Percentiles rank a stretch among this genome's conserved stretches.
Evolutionary conservation across 140 eudicot genomes (phyloP).

Genomic region (Flaveria floridana): DNA sequence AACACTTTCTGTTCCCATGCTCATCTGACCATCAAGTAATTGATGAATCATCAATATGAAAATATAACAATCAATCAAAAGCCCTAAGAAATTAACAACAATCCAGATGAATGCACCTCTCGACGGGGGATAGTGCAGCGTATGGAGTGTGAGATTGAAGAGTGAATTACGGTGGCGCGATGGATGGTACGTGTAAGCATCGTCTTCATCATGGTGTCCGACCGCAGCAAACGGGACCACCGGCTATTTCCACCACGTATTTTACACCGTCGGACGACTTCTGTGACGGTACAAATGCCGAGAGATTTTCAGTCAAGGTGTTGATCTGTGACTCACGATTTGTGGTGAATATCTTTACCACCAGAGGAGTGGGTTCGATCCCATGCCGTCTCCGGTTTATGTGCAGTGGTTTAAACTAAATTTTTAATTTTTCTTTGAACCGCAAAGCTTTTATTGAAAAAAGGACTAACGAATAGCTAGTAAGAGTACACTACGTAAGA

Average conservation of each 20-base stretch:
- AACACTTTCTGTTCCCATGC: slow-evolving; percentile 55
- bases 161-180: not conserved
- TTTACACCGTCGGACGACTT: not conserved
- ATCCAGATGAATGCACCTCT: not conserved
- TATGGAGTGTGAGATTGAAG: not conserved
- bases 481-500: no score
- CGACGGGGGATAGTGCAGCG: not conserved
- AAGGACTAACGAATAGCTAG: no score
- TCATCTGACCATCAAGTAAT: slow-evolving; percentile 41
- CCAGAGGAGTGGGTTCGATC: no score
- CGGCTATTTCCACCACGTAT: not conserved
- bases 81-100: not conserved
- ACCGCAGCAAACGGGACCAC: not conserved
- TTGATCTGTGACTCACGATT: no score
- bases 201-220: not conserved
- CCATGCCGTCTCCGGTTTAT: no score
- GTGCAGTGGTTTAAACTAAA: no score
- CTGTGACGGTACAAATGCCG: not conserved
- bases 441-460: no score
- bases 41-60: not conserved
- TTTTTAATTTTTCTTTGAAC: no score
- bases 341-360: no score
- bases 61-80: not conserved
- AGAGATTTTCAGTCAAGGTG: not conserved
- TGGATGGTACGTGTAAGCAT: not conserved